These are phyloP conservation scores for Tylopilus felleus DNA, from an alignment of 768 basidiomycete genomes.

Conservation along the genomic window DNA sequence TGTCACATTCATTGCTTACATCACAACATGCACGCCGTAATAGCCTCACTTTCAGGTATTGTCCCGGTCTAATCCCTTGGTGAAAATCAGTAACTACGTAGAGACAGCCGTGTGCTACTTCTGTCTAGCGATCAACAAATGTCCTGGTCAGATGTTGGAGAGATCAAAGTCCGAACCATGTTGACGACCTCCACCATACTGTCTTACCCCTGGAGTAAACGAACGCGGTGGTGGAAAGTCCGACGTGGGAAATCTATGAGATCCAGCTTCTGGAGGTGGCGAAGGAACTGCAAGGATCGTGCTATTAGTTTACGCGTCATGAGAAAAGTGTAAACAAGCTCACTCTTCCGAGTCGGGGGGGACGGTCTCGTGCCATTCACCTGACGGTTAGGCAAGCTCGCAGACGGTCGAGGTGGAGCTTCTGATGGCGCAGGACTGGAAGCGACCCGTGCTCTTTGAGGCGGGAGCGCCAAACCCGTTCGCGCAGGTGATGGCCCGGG, in stretches of 20 bases:
- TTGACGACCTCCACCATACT: constrained; percentile 63
- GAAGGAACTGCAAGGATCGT: constrained; percentile 41
- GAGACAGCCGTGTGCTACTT: not conserved
- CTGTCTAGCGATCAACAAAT: not conserved
- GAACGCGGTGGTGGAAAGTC: constrained; percentile 77
- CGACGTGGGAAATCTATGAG: constrained; percentile 69
- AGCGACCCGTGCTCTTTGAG: constrained; percentile 23
- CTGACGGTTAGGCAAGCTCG: constrained; percentile 15
- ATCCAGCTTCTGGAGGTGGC: constrained; percentile 60
- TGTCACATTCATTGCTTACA: constrained; percentile 19
- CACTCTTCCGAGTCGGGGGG: constrained; percentile 48
- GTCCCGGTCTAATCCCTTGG: too few species aligned
- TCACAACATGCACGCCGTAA: not conserved
- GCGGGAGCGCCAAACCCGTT: constrained; percentile 18
- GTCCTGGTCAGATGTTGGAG: constrained; percentile 29
- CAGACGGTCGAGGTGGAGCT: constrained; percentile 11
- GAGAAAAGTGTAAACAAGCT: constrained; percentile 16
- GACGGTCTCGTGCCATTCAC: constrained; percentile 33
- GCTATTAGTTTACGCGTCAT: constrained; percentile 8
- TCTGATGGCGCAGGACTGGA: constrained; percentile 25
- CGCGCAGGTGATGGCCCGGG: constrained; percentile 31
- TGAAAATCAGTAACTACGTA: constrained; percentile 1
- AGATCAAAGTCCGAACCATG: constrained; percentile 73
- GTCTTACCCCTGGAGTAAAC: constrained; percentile 48
- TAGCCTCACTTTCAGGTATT: not conserved